Conservation (phyloP, 441 rosid species). For the Kokia cookei region DNA sequence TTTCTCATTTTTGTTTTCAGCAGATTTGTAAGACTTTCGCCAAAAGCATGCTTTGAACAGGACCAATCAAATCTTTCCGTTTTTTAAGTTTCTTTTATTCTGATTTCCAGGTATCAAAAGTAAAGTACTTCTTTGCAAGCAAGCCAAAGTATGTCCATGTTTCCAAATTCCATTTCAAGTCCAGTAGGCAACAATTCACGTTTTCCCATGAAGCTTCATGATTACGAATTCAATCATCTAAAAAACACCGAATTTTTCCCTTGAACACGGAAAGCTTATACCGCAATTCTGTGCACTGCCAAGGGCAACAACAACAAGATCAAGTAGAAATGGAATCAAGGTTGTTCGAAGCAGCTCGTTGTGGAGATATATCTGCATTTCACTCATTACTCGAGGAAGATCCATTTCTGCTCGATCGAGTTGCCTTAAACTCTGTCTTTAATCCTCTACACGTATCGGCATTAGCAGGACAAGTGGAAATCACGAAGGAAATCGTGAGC, state of each 20-base stretch:
- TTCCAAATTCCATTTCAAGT: background rate
- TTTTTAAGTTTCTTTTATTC: background rate
- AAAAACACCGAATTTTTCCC: background rate
- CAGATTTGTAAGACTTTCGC: no score
- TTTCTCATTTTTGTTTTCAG: no score
- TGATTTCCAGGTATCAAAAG: background rate
- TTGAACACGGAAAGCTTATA: background rate
- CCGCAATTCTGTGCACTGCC: background rate
- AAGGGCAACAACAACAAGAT: conserved; percentile 1
- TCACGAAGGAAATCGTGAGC: conserved; percentile 5
- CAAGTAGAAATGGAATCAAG: conserved; percentile 13
- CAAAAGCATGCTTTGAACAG: no score
- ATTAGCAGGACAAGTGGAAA: conserved; percentile 8
- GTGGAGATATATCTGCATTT: conserved; percentile 12
- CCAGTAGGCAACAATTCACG: background rate
- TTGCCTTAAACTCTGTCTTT: background rate
- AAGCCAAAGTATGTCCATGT: background rate
- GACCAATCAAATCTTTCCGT: background rate
- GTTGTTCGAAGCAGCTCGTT: conserved; percentile 19
- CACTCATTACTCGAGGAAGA: conserved; percentile 10
- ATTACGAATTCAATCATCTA: background rate
- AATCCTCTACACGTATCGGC: conserved; percentile 18
- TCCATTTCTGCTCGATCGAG: conserved; percentile 12
- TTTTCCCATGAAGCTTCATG: background rate
- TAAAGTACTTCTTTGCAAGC: background rate